phyloP scores from a whole-genome alignment of 805 yeast genomes.

The Clavispora vitiphila region DNA sequence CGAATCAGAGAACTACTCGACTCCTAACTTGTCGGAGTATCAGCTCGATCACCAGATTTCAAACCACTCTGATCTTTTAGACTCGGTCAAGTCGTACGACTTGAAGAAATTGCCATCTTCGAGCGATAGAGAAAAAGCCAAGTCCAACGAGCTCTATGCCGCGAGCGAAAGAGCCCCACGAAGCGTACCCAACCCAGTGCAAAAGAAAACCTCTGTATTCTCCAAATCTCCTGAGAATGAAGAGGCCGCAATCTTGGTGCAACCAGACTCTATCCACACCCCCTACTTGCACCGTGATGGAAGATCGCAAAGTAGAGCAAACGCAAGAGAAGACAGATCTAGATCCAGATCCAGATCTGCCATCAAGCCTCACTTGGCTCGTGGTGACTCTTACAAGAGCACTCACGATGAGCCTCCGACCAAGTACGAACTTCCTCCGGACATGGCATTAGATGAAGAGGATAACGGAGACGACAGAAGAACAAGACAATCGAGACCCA shows the following conservation, averaged over 20 bases:
- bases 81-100: constrained; percentile 33
- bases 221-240: constrained; percentile 5
- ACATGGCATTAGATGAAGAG: constrained; percentile 21
- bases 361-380: constrained; percentile 58
- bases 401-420: constrained; percentile 44
- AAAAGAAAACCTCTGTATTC: constrained; percentile 9
- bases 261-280: constrained; percentile 15
- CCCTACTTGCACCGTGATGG: constrained; percentile 15
- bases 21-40: constrained; percentile 42
- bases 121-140: constrained; percentile 13
- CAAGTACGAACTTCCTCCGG: constrained; percentile 40
- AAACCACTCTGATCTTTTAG: constrained; percentile 31
- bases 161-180: constrained; percentile 4
- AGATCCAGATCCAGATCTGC: constrained; percentile 21
- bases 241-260: constrained; percentile 9
- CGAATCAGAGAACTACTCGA: constrained; percentile 26
- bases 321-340: constrained; percentile 16
- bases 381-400: constrained; percentile 72
- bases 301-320: constrained; percentile 24
- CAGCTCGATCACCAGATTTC: constrained; percentile 37
- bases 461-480: constrained; percentile 34
- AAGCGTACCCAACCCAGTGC: constrained; percentile 4
- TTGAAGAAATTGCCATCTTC: constrained; percentile 20
- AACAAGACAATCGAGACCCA: constrained; percentile 37
- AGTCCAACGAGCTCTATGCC: constrained; percentile 8